phyloP scores from a whole-genome alignment of 371 early-diverging fungal species.

The Zychaea mexicana region DNA sequence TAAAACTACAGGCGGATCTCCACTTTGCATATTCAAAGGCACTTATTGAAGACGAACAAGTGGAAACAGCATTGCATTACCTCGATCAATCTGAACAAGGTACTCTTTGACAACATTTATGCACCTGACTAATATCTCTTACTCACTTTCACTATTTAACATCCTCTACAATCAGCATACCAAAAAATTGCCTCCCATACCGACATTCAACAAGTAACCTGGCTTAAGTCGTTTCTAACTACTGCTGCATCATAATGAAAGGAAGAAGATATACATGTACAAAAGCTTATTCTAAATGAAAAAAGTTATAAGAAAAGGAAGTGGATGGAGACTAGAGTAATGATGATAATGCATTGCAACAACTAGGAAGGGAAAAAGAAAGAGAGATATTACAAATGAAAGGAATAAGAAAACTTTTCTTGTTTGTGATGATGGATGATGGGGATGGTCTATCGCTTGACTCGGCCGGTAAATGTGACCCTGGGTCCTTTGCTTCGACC shows the following conservation, averaged over 20 bases:
- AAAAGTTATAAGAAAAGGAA: background rate
- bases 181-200: background rate
- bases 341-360: background rate
- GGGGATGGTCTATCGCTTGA: conserved; percentile 34
- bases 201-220: background rate
- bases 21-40: conserved; percentile 19
- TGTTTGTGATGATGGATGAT: background rate
- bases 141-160: background rate
- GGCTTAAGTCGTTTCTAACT: background rate
- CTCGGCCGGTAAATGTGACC: conserved; percentile 48
- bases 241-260: background rate
- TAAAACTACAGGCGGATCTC: conserved; percentile 18
- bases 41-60: background rate
- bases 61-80: conserved; percentile 6
- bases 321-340: background rate
- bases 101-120: background rate
- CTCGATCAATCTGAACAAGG: conserved; percentile 7
- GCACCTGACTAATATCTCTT: background rate
- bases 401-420: background rate
- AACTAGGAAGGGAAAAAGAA: background rate
- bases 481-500: conserved; percentile 37
- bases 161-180: background rate
- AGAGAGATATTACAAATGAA: background rate
- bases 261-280: conserved; percentile 5
- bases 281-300: background rate